Conservation (phyloP, 352 stramenopile genomes). For the Globisporangium recalcitrans region DNA sequence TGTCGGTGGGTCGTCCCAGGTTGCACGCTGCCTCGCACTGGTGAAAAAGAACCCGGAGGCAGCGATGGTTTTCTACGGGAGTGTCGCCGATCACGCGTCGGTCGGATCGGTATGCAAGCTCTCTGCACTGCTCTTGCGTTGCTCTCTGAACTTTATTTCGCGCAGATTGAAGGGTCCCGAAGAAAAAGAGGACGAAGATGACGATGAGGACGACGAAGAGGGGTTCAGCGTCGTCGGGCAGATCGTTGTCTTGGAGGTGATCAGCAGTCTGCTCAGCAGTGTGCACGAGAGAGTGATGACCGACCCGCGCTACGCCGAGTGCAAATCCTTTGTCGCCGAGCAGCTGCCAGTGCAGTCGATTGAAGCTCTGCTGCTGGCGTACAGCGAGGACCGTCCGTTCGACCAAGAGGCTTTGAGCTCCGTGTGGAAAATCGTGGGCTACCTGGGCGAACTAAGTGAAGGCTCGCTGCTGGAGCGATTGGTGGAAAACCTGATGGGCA, state of each 20-base stretch:
- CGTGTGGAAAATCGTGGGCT: slow-evolving; percentile 72
- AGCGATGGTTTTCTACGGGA: slow-evolving; percentile 79
- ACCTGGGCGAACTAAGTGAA: slow-evolving; percentile 57
- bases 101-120: slow-evolving; percentile 83
- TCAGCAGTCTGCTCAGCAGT: slow-evolving; percentile 66
- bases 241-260: slow-evolving; percentile 72
- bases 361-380: slow-evolving; percentile 57
- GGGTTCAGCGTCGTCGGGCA: slow-evolving; percentile 63
- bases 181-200: slow-evolving; percentile 31
- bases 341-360: slow-evolving; percentile 61
- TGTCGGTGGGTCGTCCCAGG: slow-evolving; percentile 72
- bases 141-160: slow-evolving; percentile 74
- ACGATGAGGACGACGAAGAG: slow-evolving; percentile 61
- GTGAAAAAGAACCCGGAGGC: slow-evolving; percentile 80
- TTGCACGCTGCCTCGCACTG: slow-evolving; percentile 70
- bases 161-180: slow-evolving; percentile 43
- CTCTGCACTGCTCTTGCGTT: slow-evolving; percentile 63
- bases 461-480: slow-evolving; percentile 52
- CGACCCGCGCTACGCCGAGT: slow-evolving; percentile 65
- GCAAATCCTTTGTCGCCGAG: slow-evolving; percentile 64
- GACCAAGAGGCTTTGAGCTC: slow-evolving; percentile 66
- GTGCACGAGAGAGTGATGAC: slow-evolving; percentile 65
- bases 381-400: slow-evolving; percentile 51
- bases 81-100: slow-evolving; percentile 66
- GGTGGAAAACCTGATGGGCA: slow-evolving; percentile 61